Percentiles rank a stretch among this genome's conserved stretches.
Evolutionary conservation across 2,329 filamentous ascomycete genomes (phyloP).

Genomic region (Arthrinium phaeospermum): DNA sequence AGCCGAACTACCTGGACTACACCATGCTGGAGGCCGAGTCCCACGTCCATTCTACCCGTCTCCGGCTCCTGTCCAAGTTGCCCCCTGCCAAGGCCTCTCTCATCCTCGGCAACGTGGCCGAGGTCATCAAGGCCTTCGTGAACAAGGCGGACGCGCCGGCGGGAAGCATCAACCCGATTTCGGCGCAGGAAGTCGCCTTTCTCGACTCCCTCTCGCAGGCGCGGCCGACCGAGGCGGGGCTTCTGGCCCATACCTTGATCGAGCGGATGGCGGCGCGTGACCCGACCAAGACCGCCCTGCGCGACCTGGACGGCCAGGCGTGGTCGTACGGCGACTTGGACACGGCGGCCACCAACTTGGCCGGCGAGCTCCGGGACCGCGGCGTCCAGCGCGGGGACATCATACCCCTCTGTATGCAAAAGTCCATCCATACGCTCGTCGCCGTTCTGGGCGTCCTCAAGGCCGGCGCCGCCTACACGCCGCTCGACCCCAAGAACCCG

Average conservation of each 20-base stretch:
- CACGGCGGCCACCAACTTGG: constrained; percentile 18
- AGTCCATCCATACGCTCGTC: constrained; percentile 28
- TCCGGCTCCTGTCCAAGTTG: constrained; percentile 19
- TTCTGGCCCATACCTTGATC: constrained; percentile 20
- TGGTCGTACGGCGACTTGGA: constrained; percentile 18
- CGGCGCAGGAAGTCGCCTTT: constrained; percentile 19
- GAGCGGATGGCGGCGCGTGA: constrained; percentile 19
- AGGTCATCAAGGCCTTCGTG: constrained; percentile 20
- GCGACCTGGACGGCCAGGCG: background rate
- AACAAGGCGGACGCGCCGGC: background rate
- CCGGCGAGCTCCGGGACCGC: constrained; percentile 20
- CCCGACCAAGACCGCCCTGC: constrained; percentile 18
- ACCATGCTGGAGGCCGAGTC: constrained; percentile 24
- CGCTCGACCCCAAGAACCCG: constrained; percentile 33
- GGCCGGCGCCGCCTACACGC: constrained; percentile 37
- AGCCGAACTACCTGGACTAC: constrained; percentile 22
- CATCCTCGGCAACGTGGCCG: constrained; percentile 21
- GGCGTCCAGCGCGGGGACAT: constrained; percentile 26
- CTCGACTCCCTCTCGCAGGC: constrained; percentile 20
- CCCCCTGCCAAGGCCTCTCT: constrained; percentile 9
- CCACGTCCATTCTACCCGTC: background rate
- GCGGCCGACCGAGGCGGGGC: constrained; percentile 1
- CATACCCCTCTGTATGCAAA: constrained; percentile 32
- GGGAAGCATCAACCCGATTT: constrained; percentile 12
- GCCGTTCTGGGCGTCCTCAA: constrained; percentile 35